A percentile compares a stretch with the other conserved stretches of the same genome.
Conservation (phyloP, 805 yeast species). For the Candida bentonensis region DNA sequence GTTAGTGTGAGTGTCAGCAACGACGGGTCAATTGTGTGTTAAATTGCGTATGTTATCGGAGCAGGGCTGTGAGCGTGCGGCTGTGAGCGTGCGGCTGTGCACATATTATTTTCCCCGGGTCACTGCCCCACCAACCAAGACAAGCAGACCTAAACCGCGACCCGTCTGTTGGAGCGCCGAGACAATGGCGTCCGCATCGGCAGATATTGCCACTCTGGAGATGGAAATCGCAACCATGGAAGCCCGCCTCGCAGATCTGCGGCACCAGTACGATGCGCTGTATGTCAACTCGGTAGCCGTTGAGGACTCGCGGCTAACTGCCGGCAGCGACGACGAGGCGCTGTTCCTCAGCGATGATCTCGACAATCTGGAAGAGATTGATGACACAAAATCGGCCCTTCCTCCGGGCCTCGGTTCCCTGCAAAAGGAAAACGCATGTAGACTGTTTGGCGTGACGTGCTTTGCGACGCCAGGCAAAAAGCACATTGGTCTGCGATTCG, state of each 20-base stretch:
- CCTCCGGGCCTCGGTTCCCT: background rate
- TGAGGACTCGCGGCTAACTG: background rate
- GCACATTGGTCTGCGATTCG: background rate
- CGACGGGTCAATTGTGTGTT: too few species aligned
- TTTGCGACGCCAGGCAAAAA: constrained; percentile 1
- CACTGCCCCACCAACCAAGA: too few species aligned
- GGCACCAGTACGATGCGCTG: background rate
- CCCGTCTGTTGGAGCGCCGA: too few species aligned
- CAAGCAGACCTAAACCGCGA: too few species aligned
- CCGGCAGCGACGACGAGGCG: background rate
- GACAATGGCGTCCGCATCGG: too few species aligned
- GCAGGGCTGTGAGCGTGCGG: too few species aligned
- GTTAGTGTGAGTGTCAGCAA: too few species aligned
- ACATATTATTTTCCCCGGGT: too few species aligned
- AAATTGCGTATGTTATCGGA: too few species aligned
- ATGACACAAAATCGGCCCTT: background rate
- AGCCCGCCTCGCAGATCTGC: background rate
- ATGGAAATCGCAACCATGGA: background rate
- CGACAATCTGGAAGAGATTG: background rate
- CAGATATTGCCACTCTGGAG: background rate
- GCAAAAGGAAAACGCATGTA: background rate
- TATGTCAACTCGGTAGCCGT: background rate
- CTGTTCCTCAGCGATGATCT: background rate
- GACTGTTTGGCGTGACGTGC: constrained; percentile 1
- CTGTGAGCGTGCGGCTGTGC: too few species aligned